phyloP scores from a whole-genome alignment of 805 yeast species.

The Wickerhamiella sorbophila region DNA sequence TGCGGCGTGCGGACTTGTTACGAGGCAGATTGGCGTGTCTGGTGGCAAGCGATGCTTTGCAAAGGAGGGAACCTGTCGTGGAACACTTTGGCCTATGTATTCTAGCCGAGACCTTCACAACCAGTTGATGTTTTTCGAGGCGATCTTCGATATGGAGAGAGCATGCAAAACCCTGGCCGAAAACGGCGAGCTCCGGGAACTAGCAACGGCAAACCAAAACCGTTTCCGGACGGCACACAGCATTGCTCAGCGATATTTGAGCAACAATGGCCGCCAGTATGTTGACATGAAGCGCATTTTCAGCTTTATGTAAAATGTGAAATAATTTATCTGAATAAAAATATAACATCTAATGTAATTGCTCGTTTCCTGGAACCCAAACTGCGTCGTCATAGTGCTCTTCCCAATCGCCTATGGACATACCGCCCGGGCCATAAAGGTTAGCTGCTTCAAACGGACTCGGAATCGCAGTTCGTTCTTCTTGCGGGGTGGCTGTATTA shows the following conservation, averaged over 20 bases:
- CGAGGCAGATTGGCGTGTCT: conserved; percentile 78
- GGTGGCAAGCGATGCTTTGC: conserved; percentile 84
- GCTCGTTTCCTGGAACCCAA: background rate
- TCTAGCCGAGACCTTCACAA: conserved; percentile 71
- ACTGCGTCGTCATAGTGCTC: conserved; percentile 14
- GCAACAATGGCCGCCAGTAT: conserved; percentile 74
- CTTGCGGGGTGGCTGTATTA: background rate
- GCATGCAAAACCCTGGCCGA: conserved; percentile 21
- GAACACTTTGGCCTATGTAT: conserved; percentile 54
- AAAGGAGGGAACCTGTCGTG: conserved; percentile 52
- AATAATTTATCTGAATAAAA: background rate
- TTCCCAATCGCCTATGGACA: conserved; percentile 14
- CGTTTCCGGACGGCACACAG: conserved; percentile 38
- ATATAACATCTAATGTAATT: background rate
- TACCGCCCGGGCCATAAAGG: conserved; percentile 7
- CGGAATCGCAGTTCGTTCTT: background rate
- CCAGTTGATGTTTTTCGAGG: conserved; percentile 65
- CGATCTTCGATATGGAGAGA: conserved; percentile 70
- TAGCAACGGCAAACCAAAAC: conserved; percentile 66
- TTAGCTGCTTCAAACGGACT: conserved; percentile 13
- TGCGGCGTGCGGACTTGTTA: conserved; percentile 57
- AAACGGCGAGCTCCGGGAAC: conserved; percentile 48
- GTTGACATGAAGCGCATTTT: conserved; percentile 79
- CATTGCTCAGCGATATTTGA: conserved; percentile 58
- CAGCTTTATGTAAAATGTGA: conserved; percentile 13